Evolutionary conservation across 805 yeast species (phyloP).

Genomic region (Hanseniaspora meyeri): DNA sequence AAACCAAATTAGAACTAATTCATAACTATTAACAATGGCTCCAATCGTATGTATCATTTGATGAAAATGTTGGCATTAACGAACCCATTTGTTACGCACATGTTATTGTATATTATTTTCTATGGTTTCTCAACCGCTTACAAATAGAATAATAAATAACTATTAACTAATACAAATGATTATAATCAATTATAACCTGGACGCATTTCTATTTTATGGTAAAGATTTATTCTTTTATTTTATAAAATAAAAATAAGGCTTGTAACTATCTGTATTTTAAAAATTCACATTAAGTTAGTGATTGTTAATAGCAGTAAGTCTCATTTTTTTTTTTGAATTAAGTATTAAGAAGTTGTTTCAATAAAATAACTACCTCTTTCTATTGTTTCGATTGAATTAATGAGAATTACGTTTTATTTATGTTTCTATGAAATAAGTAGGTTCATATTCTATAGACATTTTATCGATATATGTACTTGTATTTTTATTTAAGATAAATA

Average conservation of each 20-base stretch:
- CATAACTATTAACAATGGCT: conserved; percentile 9
- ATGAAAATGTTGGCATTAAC: neutral
- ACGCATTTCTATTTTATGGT: neutral
- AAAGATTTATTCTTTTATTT: neutral
- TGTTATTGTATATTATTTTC: neutral
- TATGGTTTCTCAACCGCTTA: neutral
- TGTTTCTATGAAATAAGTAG: neutral
- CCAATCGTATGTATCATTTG: conserved; percentile 12
- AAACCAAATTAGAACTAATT: neutral
- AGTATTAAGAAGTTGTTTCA: too few species aligned
- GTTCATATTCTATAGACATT: neutral
- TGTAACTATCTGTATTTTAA: conserved; percentile 22
- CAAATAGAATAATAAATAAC: neutral
- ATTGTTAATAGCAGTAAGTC: conserved; percentile 33
- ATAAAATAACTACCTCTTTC: too few species aligned
- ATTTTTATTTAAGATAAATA: neutral
- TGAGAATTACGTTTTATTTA: neutral
- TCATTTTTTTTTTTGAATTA: neutral
- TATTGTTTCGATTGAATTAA: neutral
- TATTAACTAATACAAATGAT: neutral
- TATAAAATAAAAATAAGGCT: neutral
- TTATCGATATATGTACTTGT: neutral
- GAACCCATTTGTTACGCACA: neutral
- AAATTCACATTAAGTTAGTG: conserved; percentile 24
- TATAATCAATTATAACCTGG: neutral